Base-by-base conservation (phyloP, 768 basidiomycete species). In the Tulasnella sp. region DNA sequence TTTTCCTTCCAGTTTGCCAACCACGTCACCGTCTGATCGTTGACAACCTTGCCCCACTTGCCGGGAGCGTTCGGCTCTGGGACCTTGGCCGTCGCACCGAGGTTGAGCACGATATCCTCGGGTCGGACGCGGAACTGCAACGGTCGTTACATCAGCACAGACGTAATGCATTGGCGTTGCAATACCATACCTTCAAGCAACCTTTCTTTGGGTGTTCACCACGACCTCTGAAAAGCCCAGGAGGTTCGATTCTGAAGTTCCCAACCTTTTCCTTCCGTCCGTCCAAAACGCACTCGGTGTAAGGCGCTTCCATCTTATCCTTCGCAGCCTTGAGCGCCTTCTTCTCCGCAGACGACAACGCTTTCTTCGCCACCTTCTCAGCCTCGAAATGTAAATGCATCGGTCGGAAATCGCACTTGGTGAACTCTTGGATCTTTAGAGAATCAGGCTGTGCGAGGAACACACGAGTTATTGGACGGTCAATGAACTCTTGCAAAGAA, bases 191-290 rank as follows among this genome's bases (percentile, higher is more conserved):
- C 77, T 98, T 98, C 49, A 96, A 74, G 37, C 83, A 82, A 15
- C 96, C 96, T 69, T 97, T 98, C 77, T 86, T 93, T 0, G 96
- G 96, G 70, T 99, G 96, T 64, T 97, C 92, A 53, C 96, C 96
- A 62, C 96, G 92, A 60, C 96, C 96, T 69, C 96, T 75, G 72
- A 98, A 99, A 49, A 98, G 72, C n/a, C 94, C 93, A 25, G 96
- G 96, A 68, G 96, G 96, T 76, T 99, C 96, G 50, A 97, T 83
- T 63, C 92, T 79, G 75, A 98, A 98, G 72, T 98, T 99, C 36
- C 96, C 96, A 46, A 97, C 80, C 69, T 97, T 98, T 73, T 99
- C 96, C 71, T 91, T 94, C 52, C 93, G 83, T 11, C 94, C 94
- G 65, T 99, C 91, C 32, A 99, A 79, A n/a, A 83, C 66, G 69